These are phyloP conservation scores for Asterella californica DNA, from an alignment of 225 moss, liverwort and hornwort species.

Conservation along the genomic window DNA sequence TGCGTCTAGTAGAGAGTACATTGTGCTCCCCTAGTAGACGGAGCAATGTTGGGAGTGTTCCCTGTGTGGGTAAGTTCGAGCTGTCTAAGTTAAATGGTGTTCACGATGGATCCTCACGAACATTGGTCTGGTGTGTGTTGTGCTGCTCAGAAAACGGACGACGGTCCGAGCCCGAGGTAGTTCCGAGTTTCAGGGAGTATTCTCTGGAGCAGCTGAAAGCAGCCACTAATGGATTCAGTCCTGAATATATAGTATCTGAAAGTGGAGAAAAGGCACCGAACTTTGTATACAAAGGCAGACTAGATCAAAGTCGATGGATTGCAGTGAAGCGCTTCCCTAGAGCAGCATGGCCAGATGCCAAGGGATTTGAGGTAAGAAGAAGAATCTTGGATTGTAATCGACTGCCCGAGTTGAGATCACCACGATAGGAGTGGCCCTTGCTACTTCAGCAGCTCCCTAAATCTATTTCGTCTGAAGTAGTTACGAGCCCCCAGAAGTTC, in stretches of 20 bases:
- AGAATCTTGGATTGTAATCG: neutral
- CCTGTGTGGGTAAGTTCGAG: neutral
- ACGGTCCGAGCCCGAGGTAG: constrained; percentile 74
- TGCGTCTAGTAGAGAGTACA: neutral
- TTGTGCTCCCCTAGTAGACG: neutral
- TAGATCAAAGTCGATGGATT: constrained; percentile 88
- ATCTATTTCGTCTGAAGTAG: neutral
- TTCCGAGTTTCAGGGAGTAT: constrained; percentile 79
- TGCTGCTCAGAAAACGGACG: constrained; percentile 70
- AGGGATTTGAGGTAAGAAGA: constrained; percentile 82
- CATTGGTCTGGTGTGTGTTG: neutral
- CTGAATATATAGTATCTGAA: constrained; percentile 88
- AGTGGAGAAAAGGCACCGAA: constrained; percentile 98
- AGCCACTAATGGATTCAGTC: constrained; percentile 90
- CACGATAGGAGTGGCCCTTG: neutral
- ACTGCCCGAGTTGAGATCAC: neutral
- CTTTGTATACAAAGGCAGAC: constrained; percentile 88
- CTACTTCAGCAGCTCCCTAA: neutral
- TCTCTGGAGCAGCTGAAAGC: constrained; percentile 76
- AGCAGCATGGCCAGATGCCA: constrained; percentile 96
- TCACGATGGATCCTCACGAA: neutral
- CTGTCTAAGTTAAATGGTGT: neutral
- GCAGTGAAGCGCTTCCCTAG: constrained; percentile 95
- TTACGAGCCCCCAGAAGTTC: neutral
- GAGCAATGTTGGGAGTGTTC: neutral